These are phyloP conservation scores for Chlorella variabilis DNA, from an alignment of 163 green algal species.

Conservation along the genomic window DNA sequence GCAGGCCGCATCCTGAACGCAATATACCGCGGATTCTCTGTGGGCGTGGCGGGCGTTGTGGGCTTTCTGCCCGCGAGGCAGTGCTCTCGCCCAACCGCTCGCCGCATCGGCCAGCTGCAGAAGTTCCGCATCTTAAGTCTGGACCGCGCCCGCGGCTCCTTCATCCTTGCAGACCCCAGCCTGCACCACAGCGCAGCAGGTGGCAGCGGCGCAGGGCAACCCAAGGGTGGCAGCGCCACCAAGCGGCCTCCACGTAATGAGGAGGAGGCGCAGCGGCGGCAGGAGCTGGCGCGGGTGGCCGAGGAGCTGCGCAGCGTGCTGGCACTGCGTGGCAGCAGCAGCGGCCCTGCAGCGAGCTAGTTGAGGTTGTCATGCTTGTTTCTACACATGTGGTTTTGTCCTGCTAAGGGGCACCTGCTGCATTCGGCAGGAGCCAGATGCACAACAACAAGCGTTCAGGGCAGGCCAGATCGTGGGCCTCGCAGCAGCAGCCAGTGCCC, in stretches of 20 bases:
- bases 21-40: constrained; percentile 60
- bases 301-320: constrained; percentile 30
- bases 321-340: constrained; percentile 18
- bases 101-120: constrained; percentile 28
- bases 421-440: too few relatives aligned
- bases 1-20: constrained; percentile 69
- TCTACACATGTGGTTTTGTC: too few relatives aligned
- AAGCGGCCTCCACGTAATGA: neutral
- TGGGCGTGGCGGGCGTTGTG: constrained; percentile 71
- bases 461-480: too few relatives aligned
- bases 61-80: constrained; percentile 55
- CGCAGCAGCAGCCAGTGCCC: too few relatives aligned
- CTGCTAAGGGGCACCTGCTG: too few relatives aligned
- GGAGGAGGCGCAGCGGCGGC: constrained; percentile 9
- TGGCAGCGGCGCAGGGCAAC: neutral
- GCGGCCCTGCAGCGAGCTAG: neutral
- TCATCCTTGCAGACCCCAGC: constrained; percentile 27
- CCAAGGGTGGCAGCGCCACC: neutral
- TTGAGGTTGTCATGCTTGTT: too few relatives aligned
- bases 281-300: constrained; percentile 10
- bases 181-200: neutral
- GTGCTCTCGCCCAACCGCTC: constrained; percentile 20
- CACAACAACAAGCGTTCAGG: too few relatives aligned
- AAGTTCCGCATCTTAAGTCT: constrained; percentile 27
- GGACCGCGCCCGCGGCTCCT: neutral